Evolutionary conservation across 129 eudicot species (phyloP), one percentile per base, ranked within the genome.

Genomic region (Flaveria linearis): DNA sequence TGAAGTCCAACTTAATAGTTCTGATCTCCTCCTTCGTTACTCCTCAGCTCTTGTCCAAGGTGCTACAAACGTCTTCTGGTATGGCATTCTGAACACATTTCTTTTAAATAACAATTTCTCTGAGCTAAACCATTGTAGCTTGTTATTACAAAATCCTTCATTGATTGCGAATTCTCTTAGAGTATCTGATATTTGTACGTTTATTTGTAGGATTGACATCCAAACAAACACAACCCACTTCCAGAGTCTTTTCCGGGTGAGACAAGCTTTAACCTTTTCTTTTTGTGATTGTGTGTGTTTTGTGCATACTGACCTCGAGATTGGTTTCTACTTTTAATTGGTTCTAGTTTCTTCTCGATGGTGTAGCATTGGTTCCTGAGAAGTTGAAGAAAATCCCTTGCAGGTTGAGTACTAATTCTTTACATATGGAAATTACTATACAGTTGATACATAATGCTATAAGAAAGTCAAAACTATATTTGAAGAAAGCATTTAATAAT

Each of bases 1-100:
- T 85, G 99, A 94, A 82, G 90, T 89, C 82, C 87, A 89, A 80
- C 85, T 91, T 81, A 96, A 91, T 77, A 88, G 84, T 79, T 64
- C 96, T n/a, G 98, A 91, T 43, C 80, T 81, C 79, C 97, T 93
- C 70, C 93, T 91, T 52, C 98, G 97, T 42, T 93, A 90, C 78
- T 91, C 97, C 9, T 93, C 91, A 10, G 97, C 97, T 77, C 99
- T 94, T 77, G 96, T 94, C 75, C 96, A 94, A 86, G 99, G 99
- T 72, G 93, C 99, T 73, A 85, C 92, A 77, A 91, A 86, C 65
- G 93, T 94, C 58, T 94, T 94, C 88, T 94, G 98, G 98, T 94
- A 91, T 63, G 96, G 33, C 26, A 12, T 61, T 68, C 42, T 26
- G 61, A 63, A 64, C 28, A 23, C 30, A 69, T 66, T 45, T 65